Percentiles rank a stretch among this genome's conserved stretches.
Evolutionary conservation across 345 rosid species (phyloP).

Genomic region (Populus ilicifolia): DNA sequence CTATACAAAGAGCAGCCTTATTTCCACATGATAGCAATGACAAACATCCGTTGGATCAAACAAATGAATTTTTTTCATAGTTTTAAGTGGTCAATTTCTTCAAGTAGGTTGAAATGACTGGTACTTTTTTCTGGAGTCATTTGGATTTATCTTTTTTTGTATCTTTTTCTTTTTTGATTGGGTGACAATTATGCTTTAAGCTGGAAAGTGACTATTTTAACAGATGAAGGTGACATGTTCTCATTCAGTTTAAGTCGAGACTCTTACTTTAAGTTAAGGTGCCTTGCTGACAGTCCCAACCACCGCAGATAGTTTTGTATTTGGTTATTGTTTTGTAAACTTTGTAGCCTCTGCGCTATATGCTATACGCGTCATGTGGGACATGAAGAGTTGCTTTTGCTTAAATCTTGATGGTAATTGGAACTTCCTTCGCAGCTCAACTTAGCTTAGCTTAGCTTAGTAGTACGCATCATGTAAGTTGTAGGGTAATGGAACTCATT

Average conservation of each 20-base stretch:
- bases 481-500: background rate
- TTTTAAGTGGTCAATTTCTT: background rate
- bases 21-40: too few relatives aligned
- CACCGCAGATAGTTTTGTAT: background rate
- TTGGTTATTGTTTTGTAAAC: background rate
- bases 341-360: background rate
- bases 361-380: conserved; percentile 4
- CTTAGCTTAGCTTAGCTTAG: conserved; percentile 4
- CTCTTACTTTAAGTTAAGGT: background rate
- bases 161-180: background rate
- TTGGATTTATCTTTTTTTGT: background rate
- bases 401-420: conserved; percentile 17
- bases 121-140: background rate
- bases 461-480: conserved; percentile 8
- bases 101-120: background rate
- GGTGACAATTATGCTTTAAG: background rate
- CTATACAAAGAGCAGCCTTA: background rate
- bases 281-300: conserved; percentile 1
- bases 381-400: background rate
- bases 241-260: background rate
- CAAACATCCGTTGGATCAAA: too few relatives aligned
- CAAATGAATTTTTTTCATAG: too few relatives aligned
- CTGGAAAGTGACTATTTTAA: conserved; percentile 16
- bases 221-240: conserved; percentile 5
- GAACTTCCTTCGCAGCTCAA: conserved; percentile 14